Evolutionary conservation across 768 basidiomycete species (phyloP).

Genomic region (Asterophora lycoperdoides): DNA sequence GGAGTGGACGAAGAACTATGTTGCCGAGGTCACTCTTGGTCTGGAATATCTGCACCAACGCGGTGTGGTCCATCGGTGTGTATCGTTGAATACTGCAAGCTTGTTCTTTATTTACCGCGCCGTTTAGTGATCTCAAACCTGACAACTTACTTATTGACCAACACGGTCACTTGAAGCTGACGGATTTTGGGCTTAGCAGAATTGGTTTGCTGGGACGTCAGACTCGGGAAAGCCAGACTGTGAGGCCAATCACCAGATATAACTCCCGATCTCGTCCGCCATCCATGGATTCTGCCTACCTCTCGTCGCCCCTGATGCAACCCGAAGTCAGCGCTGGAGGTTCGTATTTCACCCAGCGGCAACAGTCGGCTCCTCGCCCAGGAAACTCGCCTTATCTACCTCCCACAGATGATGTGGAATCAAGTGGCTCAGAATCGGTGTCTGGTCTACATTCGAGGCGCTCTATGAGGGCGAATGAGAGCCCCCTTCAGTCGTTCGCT

Average conservation of each 20-base stretch:
- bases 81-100: slow-evolving; percentile 5
- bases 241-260: slow-evolving; percentile 46
- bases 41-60: slow-evolving; percentile 95
- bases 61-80: slow-evolving; percentile 94
- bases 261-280: slow-evolving; percentile 77
- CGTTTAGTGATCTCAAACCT: slow-evolving; percentile 86
- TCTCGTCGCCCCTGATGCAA: slow-evolving; percentile 71
- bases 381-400: slow-evolving; percentile 65
- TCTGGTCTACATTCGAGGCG: slow-evolving; percentile 51
- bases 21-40: slow-evolving; percentile 93
- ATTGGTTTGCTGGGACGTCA: slow-evolving; percentile 98
- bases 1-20: slow-evolving; percentile 95
- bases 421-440: slow-evolving; percentile 76
- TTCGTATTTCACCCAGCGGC: slow-evolving; percentile 79
- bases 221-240: slow-evolving; percentile 64
- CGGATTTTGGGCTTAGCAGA: slow-evolving; percentile 94
- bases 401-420: slow-evolving; percentile 80
- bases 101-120: slow-evolving; percentile 3
- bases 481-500: slow-evolving; percentile 83
- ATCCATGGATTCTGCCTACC: slow-evolving; percentile 73
- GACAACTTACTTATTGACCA: slow-evolving; percentile 97
- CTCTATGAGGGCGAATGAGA: slow-evolving; percentile 51
- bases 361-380: slow-evolving; percentile 51
- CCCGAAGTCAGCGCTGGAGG: slow-evolving; percentile 53
- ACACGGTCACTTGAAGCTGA: slow-evolving; percentile 94